A percentile compares a stretch with the other conserved stretches of the same genome.
Evolutionary conservation across 805 yeast species (phyloP).

Genomic region (Cyberlindnera meyerae): DNA sequence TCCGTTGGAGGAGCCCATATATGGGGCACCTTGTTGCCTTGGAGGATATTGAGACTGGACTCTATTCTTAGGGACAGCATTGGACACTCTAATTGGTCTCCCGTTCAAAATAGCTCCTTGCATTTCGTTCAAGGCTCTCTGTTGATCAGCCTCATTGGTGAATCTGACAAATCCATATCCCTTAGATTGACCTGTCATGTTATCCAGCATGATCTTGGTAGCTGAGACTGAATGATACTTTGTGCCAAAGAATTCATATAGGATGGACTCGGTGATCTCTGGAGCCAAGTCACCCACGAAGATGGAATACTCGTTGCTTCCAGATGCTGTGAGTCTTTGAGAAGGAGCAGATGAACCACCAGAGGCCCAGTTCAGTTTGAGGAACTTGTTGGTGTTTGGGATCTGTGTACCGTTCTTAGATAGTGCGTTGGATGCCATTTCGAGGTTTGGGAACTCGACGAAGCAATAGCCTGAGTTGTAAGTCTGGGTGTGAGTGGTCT

Average conservation of each 20-base stretch:
- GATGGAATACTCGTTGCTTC: constrained; percentile 49
- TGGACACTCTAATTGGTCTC: constrained; percentile 72
- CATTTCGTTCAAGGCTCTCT: constrained; percentile 72
- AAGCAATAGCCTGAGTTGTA: constrained; percentile 74
- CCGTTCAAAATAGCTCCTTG: constrained; percentile 70
- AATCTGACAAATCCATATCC: constrained; percentile 93
- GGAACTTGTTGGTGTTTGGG: constrained; percentile 53
- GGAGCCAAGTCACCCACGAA: constrained; percentile 84
- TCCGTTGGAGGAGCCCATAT: neutral
- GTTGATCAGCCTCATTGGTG: constrained; percentile 57
- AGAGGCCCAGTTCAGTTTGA: constrained; percentile 81
- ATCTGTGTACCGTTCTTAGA: constrained; percentile 62
- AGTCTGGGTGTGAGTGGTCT: constrained; percentile 18
- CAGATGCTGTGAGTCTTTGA: constrained; percentile 9
- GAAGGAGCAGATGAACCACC: constrained; percentile 34
- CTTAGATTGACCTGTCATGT: constrained; percentile 60
- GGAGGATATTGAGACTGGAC: constrained; percentile 11
- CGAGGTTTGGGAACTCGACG: constrained; percentile 60
- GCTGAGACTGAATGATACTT: constrained; percentile 70
- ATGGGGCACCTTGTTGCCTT: constrained; percentile 5
- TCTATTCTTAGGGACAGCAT: constrained; percentile 53
- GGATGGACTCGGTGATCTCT: constrained; percentile 61
- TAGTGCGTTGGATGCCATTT: constrained; percentile 62
- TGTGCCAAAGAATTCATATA: constrained; percentile 61
- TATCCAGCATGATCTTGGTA: constrained; percentile 77